A percentile compares a stretch with the other conserved stretches of the same genome.
Evolutionary conservation across 2,329 filamentous ascomycete species (phyloP).

Genomic region (Colletotrichum endophyticum): DNA sequence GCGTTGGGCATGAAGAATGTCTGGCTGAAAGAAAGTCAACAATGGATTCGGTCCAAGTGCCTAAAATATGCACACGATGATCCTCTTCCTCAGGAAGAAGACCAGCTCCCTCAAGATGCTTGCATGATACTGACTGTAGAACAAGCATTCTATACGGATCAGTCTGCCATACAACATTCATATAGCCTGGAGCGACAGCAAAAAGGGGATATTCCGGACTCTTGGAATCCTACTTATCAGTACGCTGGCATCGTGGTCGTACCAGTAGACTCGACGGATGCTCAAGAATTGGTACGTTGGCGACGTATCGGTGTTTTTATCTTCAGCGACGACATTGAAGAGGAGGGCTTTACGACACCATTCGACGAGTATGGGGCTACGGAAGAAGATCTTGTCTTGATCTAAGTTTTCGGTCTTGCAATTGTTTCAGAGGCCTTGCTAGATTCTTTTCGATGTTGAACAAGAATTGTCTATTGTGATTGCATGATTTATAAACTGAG

Average conservation of each 20-base stretch:
- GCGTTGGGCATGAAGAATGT: background rate
- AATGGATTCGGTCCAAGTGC: background rate
- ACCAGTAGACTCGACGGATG: background rate
- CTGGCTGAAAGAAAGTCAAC: background rate
- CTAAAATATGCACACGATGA: background rate
- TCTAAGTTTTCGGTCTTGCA: background rate
- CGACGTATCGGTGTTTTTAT: background rate
- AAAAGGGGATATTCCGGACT: background rate
- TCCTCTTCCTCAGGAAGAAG: background rate
- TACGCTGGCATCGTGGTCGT: background rate
- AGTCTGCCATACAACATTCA: background rate
- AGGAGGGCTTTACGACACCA: background rate
- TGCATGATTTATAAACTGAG: background rate
- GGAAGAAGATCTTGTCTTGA: background rate
- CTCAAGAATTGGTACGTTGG: background rate
- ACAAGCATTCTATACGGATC: background rate
- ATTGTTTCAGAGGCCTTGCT: background rate
- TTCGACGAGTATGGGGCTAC: background rate
- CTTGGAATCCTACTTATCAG: background rate
- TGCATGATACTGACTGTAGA: background rate
- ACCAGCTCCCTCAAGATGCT: background rate
- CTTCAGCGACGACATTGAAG: background rate
- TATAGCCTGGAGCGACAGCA: background rate
- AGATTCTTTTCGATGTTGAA: background rate
- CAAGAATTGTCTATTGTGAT: background rate